Conservation (phyloP, 768 basidiomycete species). For the Chalciporus piperatus region DNA sequence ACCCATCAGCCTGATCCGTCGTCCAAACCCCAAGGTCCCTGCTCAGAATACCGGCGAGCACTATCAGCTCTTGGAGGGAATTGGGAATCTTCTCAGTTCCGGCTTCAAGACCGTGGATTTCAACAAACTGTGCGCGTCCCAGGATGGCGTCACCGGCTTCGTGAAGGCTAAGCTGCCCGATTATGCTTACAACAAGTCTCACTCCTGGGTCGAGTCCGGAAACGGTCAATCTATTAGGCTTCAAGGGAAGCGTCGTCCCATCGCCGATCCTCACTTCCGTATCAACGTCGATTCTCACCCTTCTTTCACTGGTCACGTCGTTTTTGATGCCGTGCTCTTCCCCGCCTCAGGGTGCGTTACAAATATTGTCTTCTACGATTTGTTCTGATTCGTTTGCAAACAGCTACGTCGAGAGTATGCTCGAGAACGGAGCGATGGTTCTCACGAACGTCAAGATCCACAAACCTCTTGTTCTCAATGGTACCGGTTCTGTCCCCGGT, state of each 20-base stretch:
- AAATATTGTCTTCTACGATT: too few relatives aligned
- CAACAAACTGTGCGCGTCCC: slow-evolving; percentile 24
- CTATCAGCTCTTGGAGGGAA: slow-evolving; percentile 32
- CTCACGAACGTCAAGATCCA: slow-evolving; percentile 26
- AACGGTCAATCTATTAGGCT: slow-evolving; percentile 25
- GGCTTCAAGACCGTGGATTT: slow-evolving; percentile 32
- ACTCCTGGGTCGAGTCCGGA: slow-evolving; percentile 27
- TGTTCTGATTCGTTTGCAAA: too few relatives aligned
- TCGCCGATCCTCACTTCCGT: slow-evolving; percentile 35
- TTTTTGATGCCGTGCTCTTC: slow-evolving; percentile 44
- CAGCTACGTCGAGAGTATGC: slow-evolving; percentile 26
- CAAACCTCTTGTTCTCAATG: slow-evolving; percentile 28
- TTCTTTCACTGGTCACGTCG: slow-evolving; percentile 42
- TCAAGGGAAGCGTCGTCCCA: slow-evolving; percentile 30
- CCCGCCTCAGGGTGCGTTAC: slow-evolving; percentile 37
- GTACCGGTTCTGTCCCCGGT: slow-evolving; percentile 11
- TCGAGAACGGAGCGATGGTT: slow-evolving; percentile 34
- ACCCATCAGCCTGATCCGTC: slow-evolving; percentile 27
- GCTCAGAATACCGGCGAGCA: slow-evolving; percentile 33
- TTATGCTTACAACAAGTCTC: slow-evolving; percentile 30
- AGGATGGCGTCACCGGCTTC: slow-evolving; percentile 19
- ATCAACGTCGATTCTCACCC: slow-evolving; percentile 35
- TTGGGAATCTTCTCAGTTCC: slow-evolving; percentile 28
- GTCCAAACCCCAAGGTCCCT: slow-evolving; percentile 30
- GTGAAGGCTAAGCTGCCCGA: slow-evolving; percentile 26